Base-by-base conservation (phyloP, 2,329 filamentous ascomycete genomes). In the Leptosphaerulina australis region DNA sequence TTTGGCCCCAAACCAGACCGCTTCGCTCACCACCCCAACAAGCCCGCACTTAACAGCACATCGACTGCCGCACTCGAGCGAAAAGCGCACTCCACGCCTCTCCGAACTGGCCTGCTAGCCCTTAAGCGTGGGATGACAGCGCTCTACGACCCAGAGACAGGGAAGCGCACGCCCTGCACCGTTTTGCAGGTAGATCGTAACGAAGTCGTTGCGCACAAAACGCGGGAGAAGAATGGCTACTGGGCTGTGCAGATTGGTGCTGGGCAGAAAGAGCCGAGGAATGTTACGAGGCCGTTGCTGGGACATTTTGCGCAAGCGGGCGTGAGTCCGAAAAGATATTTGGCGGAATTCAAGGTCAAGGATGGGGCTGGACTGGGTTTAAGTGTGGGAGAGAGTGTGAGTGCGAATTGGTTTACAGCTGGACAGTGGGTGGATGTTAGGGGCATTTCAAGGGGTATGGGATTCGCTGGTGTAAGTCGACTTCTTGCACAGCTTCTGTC, bases 81-180 rank as follows among this genome's bases (percentile, higher is more conserved):
- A 39, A 84, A 82, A 71, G 66, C 78, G 29, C 76, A 77, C 58
- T 83, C 79, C 0, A 78, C 85, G 9, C 84, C 85, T 5, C 76
- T 83, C 31, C 88, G 94, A 21, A 87, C 91, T 2, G 94, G 94
- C 22, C 86, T 90, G 7, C 81, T 99, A 36, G 91, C 88, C 10
- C 82, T 87, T 70, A 99, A 99, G 78, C 93, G 92, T 77, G 94
- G 94, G 74, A 97, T 99, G 90, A 96, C 91, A 33, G 92, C 88
- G 53, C 77, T 97, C 59, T 97, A 88, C 81, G 87, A 91, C 68
- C 76, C 82, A 0, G 83, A 86, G 63, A 88, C 89, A 20, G 88
- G 90, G 62, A 83, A 82, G 58, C 86, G 93, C 58, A 88, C 87
- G 50, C 82, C 92, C 15, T 96, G 91, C 79, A 99, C 94, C 11